Evolutionary conservation across 805 yeast species (phyloP), one percentile per base, ranked within the genome.

Genomic region (Dipodascopsis uninucleata): DNA sequence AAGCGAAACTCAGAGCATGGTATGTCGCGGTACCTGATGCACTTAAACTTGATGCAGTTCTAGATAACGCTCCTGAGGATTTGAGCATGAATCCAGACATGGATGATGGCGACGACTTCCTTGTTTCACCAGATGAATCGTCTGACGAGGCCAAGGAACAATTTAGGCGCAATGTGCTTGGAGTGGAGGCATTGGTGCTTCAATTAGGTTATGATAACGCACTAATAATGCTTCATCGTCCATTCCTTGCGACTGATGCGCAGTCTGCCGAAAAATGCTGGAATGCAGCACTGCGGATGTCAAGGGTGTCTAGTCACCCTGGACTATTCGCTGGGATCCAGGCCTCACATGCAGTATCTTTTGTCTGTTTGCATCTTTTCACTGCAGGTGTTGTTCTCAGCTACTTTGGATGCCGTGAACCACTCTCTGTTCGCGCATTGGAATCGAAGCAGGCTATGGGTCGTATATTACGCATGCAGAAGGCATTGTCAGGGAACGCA

Each of bases 371-470:
- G 39, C 41, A 45, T 12, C 21, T 49, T 29, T 40, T 46, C 39
- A 46, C 52, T 1, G 52, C 53, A 16, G 53, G 53, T 9, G 53
- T 45, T 4, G 28, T 47, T 20, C 35, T 49, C 23, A 23, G 47
- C 14, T 28, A 45, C 9, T 39, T 33, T 23, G 52, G 52, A 25
- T 49, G 39, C 5, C 32, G 43, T 25, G 52, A 47, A 33, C 53
- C 53, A n/a, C 39, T 49, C 9, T 32, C 42, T n/a, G 51, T 41
- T 20, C 39, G 47, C 3, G 47, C 53, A 21, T 29, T 47, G 16
- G 52, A 49, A 29, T 45, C 47, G 7, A 49, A 49, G 32, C 47
- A 37, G 10, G 52, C 48, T 3, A 28, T 49, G 16, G 42, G 52
- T 39, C 12, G 47, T 21, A 47, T 46, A 21, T 38, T 49, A 26